Conservation (phyloP, 352 stramenopile species). For the Pythium apleroticum region DNA sequence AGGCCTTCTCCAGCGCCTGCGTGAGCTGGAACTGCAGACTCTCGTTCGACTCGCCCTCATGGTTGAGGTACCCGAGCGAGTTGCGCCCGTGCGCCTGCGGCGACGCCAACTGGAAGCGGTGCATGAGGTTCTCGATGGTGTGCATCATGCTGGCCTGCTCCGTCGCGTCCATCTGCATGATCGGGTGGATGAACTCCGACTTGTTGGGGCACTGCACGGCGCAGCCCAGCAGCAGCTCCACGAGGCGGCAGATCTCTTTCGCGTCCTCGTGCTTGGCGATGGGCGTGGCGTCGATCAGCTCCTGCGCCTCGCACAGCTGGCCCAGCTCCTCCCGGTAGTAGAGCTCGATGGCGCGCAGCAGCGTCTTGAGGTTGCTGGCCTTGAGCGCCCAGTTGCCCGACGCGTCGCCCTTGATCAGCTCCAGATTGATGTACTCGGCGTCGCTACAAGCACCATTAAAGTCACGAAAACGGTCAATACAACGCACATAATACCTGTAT, state of each 20-base stretch:
- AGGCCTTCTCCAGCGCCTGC: constrained; percentile 67
- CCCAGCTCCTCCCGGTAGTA: constrained; percentile 84
- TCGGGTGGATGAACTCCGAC: constrained; percentile 83
- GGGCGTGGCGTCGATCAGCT: constrained; percentile 64
- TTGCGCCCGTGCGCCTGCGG: constrained; percentile 31
- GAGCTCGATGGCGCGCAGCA: constrained; percentile 71
- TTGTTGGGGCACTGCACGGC: constrained; percentile 78
- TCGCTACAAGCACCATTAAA: constrained; percentile 40
- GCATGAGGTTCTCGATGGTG: constrained; percentile 83
- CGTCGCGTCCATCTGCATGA: constrained; percentile 78
- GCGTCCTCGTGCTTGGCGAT: constrained; percentile 74
- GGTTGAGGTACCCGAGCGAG: constrained; percentile 59
- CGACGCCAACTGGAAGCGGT: constrained; percentile 65
- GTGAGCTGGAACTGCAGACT: constrained; percentile 52
- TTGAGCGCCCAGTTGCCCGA: constrained; percentile 73
- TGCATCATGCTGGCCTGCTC: constrained; percentile 85
- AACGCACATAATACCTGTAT: neutral
- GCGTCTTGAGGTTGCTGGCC: constrained; percentile 78
- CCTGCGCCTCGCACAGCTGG: constrained; percentile 64
- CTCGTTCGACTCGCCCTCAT: constrained; percentile 45
- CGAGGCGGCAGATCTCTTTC: constrained; percentile 68
- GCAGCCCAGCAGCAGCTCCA: constrained; percentile 72
- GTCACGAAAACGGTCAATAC: neutral
- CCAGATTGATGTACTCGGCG: constrained; percentile 74
- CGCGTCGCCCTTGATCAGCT: constrained; percentile 65